Conservation (phyloP, 768 basidiomycete genomes). For the Boletus vinaceobasis region DNA sequence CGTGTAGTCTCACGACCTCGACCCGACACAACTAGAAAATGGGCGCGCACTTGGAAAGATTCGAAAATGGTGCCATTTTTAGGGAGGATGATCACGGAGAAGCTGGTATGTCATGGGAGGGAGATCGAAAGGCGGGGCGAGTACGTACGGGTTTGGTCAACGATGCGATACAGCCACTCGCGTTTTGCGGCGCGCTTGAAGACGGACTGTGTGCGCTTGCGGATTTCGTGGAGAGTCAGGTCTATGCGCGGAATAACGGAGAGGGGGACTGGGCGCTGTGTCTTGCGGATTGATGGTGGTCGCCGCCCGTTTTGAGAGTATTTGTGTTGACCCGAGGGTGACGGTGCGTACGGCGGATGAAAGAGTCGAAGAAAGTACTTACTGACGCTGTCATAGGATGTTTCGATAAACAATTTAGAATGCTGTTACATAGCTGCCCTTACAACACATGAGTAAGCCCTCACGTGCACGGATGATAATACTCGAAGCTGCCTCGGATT, state of each 20-base stretch:
- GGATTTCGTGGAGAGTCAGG: slow-evolving; percentile 66
- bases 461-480: neutral
- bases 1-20: slow-evolving; percentile 35
- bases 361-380: neutral
- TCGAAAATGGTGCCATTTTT: slow-evolving; percentile 69
- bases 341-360: no score
- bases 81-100: slow-evolving; percentile 68
- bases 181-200: slow-evolving; percentile 49
- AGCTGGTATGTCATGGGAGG: slow-evolving; percentile 42
- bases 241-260: slow-evolving; percentile 61
- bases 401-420: neutral
- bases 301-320: neutral
- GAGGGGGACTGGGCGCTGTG: slow-evolving; percentile 68
- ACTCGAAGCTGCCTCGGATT: neutral
- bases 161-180: slow-evolving; percentile 59
- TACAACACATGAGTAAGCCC: neutral
- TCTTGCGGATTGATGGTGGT: slow-evolving; percentile 20
- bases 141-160: slow-evolving; percentile 74
- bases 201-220: slow-evolving; percentile 61
- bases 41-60: slow-evolving; percentile 47
- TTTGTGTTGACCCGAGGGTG: neutral
- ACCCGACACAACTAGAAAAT: slow-evolving; percentile 8
- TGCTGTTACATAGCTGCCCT: no score
- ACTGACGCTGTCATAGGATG: neutral
- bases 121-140: slow-evolving; percentile 23